These are phyloP conservation scores for Amanita muscaria DNA, from an alignment of 768 basidiomycete genomes.

Conservation along the genomic window DNA sequence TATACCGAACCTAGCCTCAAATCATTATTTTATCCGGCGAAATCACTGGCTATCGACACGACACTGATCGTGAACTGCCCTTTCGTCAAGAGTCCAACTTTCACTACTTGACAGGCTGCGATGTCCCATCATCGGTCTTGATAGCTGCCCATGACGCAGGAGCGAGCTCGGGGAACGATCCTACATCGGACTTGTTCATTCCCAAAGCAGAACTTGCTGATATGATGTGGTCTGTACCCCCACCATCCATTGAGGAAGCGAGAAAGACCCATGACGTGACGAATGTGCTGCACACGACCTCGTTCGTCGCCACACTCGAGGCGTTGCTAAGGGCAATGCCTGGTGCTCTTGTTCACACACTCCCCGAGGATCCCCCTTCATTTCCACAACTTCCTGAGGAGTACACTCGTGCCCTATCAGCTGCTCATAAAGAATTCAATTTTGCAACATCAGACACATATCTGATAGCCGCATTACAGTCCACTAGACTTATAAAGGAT, in stretches of 20 bases:
- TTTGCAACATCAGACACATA: conserved; percentile 45
- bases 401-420: conserved; percentile 29
- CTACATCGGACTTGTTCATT: conserved; percentile 62
- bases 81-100: conserved; percentile 80
- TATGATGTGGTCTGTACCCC: conserved; percentile 85
- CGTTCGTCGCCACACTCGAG: conserved; percentile 37
- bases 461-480: conserved; percentile 73
- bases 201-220: conserved; percentile 65
- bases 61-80: conserved; percentile 75
- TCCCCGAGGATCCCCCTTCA: conserved; percentile 42
- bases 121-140: conserved; percentile 61
- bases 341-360: conserved; percentile 55
- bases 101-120: conserved; percentile 77
- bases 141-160: conserved; percentile 49
- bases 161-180: conserved; percentile 30
- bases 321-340: conserved; percentile 40
- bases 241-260: conserved; percentile 52
- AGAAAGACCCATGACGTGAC: conserved; percentile 49
- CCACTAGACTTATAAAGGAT: conserved; percentile 73
- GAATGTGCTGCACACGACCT: conserved; percentile 39
- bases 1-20: conserved; percentile 42
- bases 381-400: conserved; percentile 43
- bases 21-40: conserved; percentile 61
- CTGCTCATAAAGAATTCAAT: conserved; percentile 21
- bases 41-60: conserved; percentile 56